phyloP scores from a whole-genome alignment of 164 flowering plant genomes.

The Akebia trifoliata region DNA sequence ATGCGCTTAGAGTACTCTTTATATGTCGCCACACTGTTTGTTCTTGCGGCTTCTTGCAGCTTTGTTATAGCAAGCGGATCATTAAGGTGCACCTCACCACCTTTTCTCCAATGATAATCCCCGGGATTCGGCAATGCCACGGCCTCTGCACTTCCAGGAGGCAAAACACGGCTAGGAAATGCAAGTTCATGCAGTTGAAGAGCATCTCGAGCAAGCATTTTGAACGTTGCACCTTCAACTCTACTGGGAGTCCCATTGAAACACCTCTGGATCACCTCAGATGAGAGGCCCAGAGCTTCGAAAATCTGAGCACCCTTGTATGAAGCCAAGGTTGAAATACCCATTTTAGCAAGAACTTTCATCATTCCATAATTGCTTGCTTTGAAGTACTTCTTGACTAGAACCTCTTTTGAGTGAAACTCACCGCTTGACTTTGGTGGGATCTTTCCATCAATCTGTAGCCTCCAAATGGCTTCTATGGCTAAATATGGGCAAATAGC shows the following conservation, averaged over 20 bases:
- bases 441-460: constrained; percentile 96
- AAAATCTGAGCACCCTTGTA: constrained; percentile 99
- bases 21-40: constrained; percentile 79
- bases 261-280: constrained; percentile 86
- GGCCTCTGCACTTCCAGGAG: constrained; percentile 92
- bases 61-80: constrained; percentile 96
- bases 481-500: constrained; percentile 97
- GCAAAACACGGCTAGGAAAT: constrained; percentile 65
- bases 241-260: constrained; percentile 98
- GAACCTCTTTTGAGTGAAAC: constrained; percentile 71
- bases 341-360: constrained; percentile 99
- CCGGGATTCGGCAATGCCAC: constrained; percentile 94
- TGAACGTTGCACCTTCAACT: constrained; percentile 99
- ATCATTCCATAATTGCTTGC: constrained; percentile 98
- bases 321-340: constrained; percentile 97
- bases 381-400: constrained; percentile 82
- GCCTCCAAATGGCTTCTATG: constrained; percentile 86
- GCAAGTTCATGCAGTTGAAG: constrained; percentile 85
- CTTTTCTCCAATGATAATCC: constrained; percentile 98
- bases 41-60: constrained; percentile 83
- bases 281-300: constrained; percentile 97
- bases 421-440: constrained; percentile 80
- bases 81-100: constrained; percentile 89
- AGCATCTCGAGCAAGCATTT: constrained; percentile 84
- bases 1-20: constrained; percentile 87